phyloP scores from a whole-genome alignment of 176 grass and related monocot species.

The Leersia perrieri region DNA sequence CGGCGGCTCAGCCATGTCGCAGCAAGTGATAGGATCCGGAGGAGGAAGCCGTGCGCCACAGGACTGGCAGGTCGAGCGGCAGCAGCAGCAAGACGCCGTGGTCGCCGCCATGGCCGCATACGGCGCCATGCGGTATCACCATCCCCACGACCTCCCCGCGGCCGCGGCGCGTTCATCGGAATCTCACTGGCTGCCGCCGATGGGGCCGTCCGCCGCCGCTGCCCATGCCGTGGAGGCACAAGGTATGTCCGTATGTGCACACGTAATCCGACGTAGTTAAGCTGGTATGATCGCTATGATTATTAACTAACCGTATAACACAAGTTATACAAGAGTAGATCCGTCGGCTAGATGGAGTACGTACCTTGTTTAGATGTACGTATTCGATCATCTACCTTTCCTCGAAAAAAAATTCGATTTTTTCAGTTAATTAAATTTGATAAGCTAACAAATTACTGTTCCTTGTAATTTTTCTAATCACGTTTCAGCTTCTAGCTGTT shows the following conservation, averaged over 20 bases:
- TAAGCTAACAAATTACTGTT: not conserved
- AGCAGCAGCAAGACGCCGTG: not conserved
- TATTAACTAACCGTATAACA: too few species aligned
- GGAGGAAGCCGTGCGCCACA: not conserved
- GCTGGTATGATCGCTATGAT: not conserved
- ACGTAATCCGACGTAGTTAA: not conserved
- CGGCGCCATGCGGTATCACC: conserved; percentile 1
- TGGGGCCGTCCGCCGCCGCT: not conserved
- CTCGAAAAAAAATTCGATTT: too few species aligned
- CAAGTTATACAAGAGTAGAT: not conserved
- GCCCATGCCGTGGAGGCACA: conserved; percentile 28
- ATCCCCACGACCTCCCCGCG: not conserved
- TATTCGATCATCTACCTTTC: too few species aligned
- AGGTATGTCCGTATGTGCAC: conserved; percentile 31
- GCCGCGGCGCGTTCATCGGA: not conserved
- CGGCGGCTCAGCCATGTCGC: not conserved
- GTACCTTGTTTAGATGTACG: not conserved
- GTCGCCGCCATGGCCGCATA: conserved; percentile 38
- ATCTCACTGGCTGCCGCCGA: not conserved
- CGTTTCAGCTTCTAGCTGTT: too few species aligned
- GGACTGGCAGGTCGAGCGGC: conserved; percentile 24
- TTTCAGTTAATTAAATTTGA: not conserved
- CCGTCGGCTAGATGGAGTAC: not conserved
- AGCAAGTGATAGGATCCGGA: not conserved
- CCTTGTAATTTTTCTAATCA: too few species aligned